Conservation (phyloP, 2,329 filamentous ascomycete genomes). For the Aspergillus fijiensis region DNA sequence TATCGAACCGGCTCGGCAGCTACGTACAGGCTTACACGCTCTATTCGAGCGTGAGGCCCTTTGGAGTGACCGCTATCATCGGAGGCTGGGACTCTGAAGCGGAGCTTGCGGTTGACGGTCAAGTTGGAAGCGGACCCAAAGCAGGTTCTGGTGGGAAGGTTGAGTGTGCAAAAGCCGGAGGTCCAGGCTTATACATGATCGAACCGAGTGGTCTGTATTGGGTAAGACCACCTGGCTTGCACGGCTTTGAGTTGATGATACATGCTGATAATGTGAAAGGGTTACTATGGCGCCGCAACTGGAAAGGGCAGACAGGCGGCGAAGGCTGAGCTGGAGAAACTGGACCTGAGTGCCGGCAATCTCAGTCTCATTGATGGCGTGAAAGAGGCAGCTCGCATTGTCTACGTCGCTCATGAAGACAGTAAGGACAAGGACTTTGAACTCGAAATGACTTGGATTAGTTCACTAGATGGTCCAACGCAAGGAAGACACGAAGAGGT, state of each 20-base stretch:
- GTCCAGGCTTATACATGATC: conserved; percentile 96
- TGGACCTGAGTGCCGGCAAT: conserved; percentile 75
- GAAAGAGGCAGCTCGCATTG: conserved; percentile 95
- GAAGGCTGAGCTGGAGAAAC: conserved; percentile 97
- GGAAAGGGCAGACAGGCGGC: conserved; percentile 95
- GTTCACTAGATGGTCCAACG: conserved; percentile 76
- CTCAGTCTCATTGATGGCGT: conserved; percentile 83
- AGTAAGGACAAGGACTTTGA: conserved; percentile 99
- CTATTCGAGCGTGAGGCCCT: conserved; percentile 93
- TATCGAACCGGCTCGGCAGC: conserved; percentile 89
- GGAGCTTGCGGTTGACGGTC: conserved; percentile 81
- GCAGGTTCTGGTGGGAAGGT: conserved; percentile 82
- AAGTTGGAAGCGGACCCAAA: conserved; percentile 78
- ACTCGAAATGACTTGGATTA: conserved; percentile 99
- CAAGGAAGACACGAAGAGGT: conserved; percentile 93
- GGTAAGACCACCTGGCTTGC: conserved; percentile 47
- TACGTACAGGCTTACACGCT: conserved; percentile 98
- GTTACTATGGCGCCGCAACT: conserved; percentile 96
- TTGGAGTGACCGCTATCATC: conserved; percentile 92
- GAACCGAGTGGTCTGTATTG: conserved; percentile 96
- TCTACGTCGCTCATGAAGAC: conserved; percentile 96
- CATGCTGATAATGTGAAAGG: conserved; percentile 48
- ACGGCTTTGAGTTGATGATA: neutral
- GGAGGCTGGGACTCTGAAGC: conserved; percentile 90
- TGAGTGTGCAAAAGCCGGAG: conserved; percentile 73